Evolutionary conservation across 345 rosid species (phyloP).

Genomic region (Gynandropsis gynandra): DNA sequence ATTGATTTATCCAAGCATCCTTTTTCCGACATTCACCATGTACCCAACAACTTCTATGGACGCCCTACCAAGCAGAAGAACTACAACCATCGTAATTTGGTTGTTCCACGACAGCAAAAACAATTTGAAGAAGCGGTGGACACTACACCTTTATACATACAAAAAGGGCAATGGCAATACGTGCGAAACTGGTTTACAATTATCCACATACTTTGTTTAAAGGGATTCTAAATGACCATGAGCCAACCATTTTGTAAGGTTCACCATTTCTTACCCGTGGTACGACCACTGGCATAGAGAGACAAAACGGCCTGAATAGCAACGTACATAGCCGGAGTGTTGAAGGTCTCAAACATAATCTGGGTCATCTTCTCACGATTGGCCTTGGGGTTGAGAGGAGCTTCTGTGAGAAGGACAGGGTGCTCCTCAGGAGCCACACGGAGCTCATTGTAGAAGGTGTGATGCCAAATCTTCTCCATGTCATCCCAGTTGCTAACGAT

Average conservation of each 20-base stretch:
- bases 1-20: background rate
- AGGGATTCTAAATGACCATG: no score
- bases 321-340: constrained; percentile 33
- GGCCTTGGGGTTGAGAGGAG: constrained; percentile 20
- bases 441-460: constrained; percentile 17
- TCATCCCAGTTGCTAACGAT: constrained; percentile 22
- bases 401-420: constrained; percentile 19
- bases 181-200: no score
- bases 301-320: constrained; percentile 44
- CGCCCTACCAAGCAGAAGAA: no score
- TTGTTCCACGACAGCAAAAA: no score
- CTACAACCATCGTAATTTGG: no score
- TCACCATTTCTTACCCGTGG: constrained; percentile 36
- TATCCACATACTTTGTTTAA: no score
- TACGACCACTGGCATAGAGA: constrained; percentile 47
- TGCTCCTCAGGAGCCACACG: constrained; percentile 16
- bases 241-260: no score
- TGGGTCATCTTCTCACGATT: constrained; percentile 22
- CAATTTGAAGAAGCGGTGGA: no score
- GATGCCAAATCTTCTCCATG: constrained; percentile 21
- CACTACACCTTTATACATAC: no score
- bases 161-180: no score
- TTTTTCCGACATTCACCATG: background rate
- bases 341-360: constrained; percentile 21
- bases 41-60: no score